Evolutionary conservation across 2,329 filamentous ascomycete genomes (phyloP).

Genomic region (Hymenoscyphus scutula): DNA sequence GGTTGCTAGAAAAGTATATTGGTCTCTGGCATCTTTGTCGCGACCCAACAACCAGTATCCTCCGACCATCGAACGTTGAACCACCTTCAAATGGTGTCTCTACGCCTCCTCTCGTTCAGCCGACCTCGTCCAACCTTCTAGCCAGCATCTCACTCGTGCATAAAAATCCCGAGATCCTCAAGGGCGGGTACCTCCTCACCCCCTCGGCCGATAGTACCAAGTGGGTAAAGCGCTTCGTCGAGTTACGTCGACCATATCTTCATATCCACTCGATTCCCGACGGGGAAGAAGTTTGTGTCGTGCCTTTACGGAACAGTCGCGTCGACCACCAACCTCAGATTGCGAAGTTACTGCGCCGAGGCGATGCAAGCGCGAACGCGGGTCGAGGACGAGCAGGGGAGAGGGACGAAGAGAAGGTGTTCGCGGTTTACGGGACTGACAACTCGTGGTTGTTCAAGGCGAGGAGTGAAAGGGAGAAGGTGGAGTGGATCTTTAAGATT

Average conservation of each 20-base stretch:
- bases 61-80: conserved; percentile 61
- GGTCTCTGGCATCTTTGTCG: conserved; percentile 36
- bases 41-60: conserved; percentile 44
- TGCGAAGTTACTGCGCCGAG: conserved; percentile 62
- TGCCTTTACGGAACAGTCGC: conserved; percentile 85
- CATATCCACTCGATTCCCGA: conserved; percentile 83
- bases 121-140: conserved; percentile 61
- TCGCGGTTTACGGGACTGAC: conserved; percentile 89
- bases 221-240: conserved; percentile 92
- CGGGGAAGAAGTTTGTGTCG: conserved; percentile 85
- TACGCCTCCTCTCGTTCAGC: conserved; percentile 35
- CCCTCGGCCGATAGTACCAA: conserved; percentile 77
- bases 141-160: conserved; percentile 74
- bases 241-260: conserved; percentile 86
- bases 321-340: conserved; percentile 91
- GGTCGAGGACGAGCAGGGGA: conserved; percentile 32
- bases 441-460: conserved; percentile 96
- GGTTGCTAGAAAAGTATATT: conserved; percentile 42
- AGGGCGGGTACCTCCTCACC: conserved; percentile 83
- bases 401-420: conserved; percentile 53
- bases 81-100: conserved; percentile 64
- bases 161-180: conserved; percentile 79
- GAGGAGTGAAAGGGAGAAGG: conserved; percentile 84
- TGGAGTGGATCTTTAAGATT: conserved; percentile 94
- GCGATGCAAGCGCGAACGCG: conserved; percentile 20